Evolutionary conservation across 1,284 basidiomycete species (phyloP), one percentile per base, ranked within the genome.

Genomic region (Marasmius tenuissimus): DNA sequence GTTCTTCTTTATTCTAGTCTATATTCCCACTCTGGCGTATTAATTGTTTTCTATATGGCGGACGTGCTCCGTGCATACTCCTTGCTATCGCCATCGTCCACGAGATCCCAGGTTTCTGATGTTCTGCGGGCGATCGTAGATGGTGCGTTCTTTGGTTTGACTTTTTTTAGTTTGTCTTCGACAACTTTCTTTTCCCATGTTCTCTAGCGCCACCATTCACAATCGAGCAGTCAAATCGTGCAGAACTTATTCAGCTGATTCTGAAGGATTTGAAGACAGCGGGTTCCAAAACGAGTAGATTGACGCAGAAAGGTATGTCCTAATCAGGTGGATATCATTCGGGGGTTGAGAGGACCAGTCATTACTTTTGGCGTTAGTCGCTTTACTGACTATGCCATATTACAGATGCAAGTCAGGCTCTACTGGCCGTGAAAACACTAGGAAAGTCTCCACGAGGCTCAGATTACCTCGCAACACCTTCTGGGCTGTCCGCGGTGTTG

Each of bases 391-490:
- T 38, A 50, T 50, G 48, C 27, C n/a, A 37, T 66, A 47, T 63
- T 48, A 16, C 62, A 85, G 91, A 92, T 71, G 81, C 83, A 39
- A 76, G 82, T 1, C 80, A 77, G 34, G 92, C 91, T 16, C 76
- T 96, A 1, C 77, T 85, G 39, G 86, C 91, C 0, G 71, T 95
- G 64, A 95, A 96, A 75, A 85, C 82, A 2, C 80, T 96, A 2
- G 91, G 90, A 20, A 87, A 89, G 68, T 84, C 88, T 61, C 86
- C 85, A 0, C 76, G 85, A 5, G 91, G 89, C 12, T 93, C 93
- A 9, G 76, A 81, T 59, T 77, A 86, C 49, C 80, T 96, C 27
- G 82, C 86, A 10, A 78, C 76, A 2, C 66, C 81, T 4, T 67
- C 76, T 16, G 88, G 85, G 68, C 76, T 90, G 59, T 81, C 79